Evolutionary conservation across 2,329 filamentous ascomycete genomes (phyloP), one percentile per base, ranked within the genome.

Genomic region (Lecanosticta acicola): DNA sequence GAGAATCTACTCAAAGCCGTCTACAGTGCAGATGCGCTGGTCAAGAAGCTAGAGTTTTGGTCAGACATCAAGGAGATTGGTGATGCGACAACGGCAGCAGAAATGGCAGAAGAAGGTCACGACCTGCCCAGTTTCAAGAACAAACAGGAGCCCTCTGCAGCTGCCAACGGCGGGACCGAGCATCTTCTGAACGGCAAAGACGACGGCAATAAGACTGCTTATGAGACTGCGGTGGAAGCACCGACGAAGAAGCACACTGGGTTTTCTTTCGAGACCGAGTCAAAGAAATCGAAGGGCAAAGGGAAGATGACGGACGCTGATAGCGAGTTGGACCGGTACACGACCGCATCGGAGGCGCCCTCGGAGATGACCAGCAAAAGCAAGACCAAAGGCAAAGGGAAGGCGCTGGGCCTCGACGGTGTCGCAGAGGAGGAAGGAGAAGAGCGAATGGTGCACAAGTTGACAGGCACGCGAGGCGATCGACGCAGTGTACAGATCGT

Each of bases 31-130:
- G 85, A 91, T 53, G 81, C 83, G 57, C 86, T 95, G 60, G 84
- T 94, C 40, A 82, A 82, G 46, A 83, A 78, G 49, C 71, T 95
- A 4, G 87, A 94, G 41, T 94, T 89, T 63, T 95, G 91, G 84
- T 90, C 85, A 61, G 87, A 94, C 61, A 68, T 73, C 43, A 69
- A 74, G 34, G 68, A 64, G 33, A 59, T 75, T 26, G 62, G 62
- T 13, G 50, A 49, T 16, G 26, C 46, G 10, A 32, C 49, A 16
- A 32, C 61, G n/a, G 41, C 40, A 16, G 19, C 39, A 21, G 46
- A 51, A 19, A 41, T 35, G 11, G 43, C 40, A 18, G 45, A 46
- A 17, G 45, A 43, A 16, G 32, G 32, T 10, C 52, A 55, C 29
- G 39, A 38, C 20, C 41, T 51, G 40, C 50, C 52, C n/a, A 53